phyloP scores from a whole-genome alignment of 345 rosid genomes.

The Citrus trifoliata region DNA sequence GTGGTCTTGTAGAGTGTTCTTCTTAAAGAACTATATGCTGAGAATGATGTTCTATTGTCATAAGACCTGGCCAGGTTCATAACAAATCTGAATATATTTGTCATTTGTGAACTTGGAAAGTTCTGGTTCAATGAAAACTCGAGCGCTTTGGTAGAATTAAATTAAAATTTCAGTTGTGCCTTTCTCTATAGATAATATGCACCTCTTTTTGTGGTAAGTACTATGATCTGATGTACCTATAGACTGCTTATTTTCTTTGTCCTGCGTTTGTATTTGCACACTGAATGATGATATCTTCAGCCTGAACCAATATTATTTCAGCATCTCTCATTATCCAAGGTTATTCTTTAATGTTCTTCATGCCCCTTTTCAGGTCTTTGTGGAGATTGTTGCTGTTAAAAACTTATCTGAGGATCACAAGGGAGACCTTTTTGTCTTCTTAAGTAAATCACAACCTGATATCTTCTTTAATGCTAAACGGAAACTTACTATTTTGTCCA shows the following conservation, averaged over 20 bases:
- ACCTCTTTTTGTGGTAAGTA: background rate
- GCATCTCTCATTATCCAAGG: conserved; percentile 2
- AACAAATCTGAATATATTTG: background rate
- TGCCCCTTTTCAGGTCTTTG: conserved; percentile 40
- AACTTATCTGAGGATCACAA: conserved; percentile 60
- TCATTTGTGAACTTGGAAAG: background rate
- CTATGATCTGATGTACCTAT: background rate
- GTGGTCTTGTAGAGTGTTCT: background rate
- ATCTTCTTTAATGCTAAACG: conserved; percentile 53
- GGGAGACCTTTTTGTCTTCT: conserved; percentile 58
- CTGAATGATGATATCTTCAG: background rate
- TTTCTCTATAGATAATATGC: background rate
- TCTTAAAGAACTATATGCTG: background rate
- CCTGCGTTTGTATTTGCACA: background rate
- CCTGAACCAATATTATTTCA: conserved; percentile 1
- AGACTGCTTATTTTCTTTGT: background rate
- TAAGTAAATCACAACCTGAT: conserved; percentile 74
- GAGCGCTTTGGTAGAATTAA: background rate
- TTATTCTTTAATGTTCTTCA: conserved; percentile 8
- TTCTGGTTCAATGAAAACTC: background rate
- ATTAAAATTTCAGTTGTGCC: background rate
- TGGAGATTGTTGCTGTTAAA: conserved; percentile 72
- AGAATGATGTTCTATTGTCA: background rate
- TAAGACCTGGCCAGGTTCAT: background rate
- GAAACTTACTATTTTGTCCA: conserved; percentile 51